A percentile compares a stretch with the other conserved stretches of the same genome.
phyloP scores from a whole-genome alignment of 2,329 filamentous ascomycete species.

The Alternaria arbusti region DNA sequence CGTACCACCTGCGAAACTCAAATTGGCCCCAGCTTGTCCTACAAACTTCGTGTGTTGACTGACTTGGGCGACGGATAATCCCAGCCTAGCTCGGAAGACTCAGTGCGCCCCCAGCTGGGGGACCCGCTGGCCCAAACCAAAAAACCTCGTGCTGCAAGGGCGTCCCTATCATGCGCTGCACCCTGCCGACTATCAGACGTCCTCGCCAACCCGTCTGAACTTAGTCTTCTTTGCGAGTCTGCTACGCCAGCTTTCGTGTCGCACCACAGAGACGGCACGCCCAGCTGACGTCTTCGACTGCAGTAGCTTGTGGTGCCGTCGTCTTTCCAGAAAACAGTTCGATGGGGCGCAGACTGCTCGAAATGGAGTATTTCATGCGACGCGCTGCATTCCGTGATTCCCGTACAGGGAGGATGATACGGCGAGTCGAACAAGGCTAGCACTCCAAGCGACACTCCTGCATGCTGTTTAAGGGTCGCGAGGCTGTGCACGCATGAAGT shows the following conservation, averaged over 20 bases:
- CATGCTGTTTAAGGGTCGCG: slow-evolving; percentile 15
- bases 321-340: slow-evolving; percentile 39
- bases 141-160: slow-evolving; percentile 12
- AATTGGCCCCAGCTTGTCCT: slow-evolving; percentile 31
- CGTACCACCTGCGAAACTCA: slow-evolving; percentile 37
- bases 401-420: slow-evolving; percentile 3
- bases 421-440: slow-evolving; percentile 10
- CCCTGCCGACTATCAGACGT: background rate
- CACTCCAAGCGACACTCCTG: slow-evolving; percentile 2
- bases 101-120: background rate
- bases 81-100: slow-evolving; percentile 15
- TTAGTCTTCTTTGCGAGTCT: background rate
- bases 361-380: slow-evolving; percentile 33
- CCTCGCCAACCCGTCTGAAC: background rate
- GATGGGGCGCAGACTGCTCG: slow-evolving; percentile 25
- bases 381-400: slow-evolving; percentile 37
- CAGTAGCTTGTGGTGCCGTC: slow-evolving; percentile 31
- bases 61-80: slow-evolving; percentile 30
- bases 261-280: slow-evolving; percentile 31
- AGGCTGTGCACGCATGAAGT: slow-evolving; percentile 27
- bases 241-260: slow-evolving; percentile 16
- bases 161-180: slow-evolving; percentile 2
- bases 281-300: slow-evolving; percentile 32
- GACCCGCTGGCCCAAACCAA: slow-evolving; percentile 9
- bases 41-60: slow-evolving; percentile 28